These are phyloP conservation scores for Aaosphaeria pasadenensis DNA, from an alignment of 2,329 filamentous ascomycete genomes.

Conservation along the genomic window DNA sequence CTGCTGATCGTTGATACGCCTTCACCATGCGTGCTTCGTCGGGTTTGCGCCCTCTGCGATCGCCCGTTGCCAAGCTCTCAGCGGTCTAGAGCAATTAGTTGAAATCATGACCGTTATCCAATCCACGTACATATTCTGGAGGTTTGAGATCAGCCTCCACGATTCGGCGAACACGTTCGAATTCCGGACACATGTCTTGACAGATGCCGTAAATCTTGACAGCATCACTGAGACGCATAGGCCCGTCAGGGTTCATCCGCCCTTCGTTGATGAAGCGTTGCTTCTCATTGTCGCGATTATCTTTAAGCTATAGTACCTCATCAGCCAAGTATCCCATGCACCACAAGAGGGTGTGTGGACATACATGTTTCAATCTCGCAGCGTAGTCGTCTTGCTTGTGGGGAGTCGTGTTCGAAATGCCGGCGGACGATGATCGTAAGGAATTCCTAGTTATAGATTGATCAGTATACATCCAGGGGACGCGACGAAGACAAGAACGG, in stretches of 20 bases:
- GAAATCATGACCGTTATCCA: background rate
- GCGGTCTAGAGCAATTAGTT: constrained; percentile 16
- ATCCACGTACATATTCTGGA: constrained; percentile 53
- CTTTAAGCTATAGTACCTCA: constrained; percentile 11
- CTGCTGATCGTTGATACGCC: constrained; percentile 60
- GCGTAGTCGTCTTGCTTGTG: constrained; percentile 20
- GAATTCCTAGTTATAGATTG: too few species aligned
- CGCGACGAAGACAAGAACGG: too few species aligned
- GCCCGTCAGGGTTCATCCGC: constrained; percentile 52
- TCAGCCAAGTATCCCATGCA: background rate
- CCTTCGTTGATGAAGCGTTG: constrained; percentile 37
- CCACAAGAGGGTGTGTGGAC: background rate
- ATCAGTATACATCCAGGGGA: too few species aligned
- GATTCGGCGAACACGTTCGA: constrained; percentile 60
- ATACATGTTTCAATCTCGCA: constrained; percentile 23
- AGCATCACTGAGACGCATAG: constrained; percentile 57
- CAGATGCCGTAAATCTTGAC: constrained; percentile 62
- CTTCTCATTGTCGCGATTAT: constrained; percentile 44
- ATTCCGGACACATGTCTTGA: constrained; percentile 63
- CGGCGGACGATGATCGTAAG: background rate
- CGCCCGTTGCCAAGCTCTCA: constrained; percentile 27
- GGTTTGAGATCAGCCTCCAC: constrained; percentile 60
- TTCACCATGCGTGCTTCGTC: constrained; percentile 60
- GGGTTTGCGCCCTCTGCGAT: constrained; percentile 35
- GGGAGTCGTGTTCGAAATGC: constrained; percentile 17